Evolutionary conservation across 768 basidiomycete genomes (phyloP), one percentile per base, ranked within the genome.

Genomic region (Gyrodon lividus): DNA sequence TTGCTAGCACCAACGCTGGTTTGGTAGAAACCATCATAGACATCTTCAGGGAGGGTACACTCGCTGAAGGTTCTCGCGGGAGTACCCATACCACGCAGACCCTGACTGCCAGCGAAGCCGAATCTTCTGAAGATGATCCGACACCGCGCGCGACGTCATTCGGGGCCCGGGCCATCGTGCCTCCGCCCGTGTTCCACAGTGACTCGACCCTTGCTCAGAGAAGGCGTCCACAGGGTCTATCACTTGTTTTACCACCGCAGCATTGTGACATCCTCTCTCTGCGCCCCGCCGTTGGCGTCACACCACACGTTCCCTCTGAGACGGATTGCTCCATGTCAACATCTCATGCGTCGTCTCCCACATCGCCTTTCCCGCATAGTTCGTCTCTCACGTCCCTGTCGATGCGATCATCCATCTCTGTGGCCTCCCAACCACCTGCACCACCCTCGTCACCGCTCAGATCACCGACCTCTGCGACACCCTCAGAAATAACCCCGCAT

Each of bases 81-180:
- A n/a, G 35, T 4, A 43, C 52, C 5, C 48, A 53, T 7, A 33
- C 46, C n/a, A 48, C 56, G n/a, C 45, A 37, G 7, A 46, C 58
- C 16, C 35, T 55, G 41, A 34, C 44, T 30, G 14, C 14, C 19
- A 49, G 40, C 23, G 59, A 54, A 33, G n/a, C 22, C 4, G 44
- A 45, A 23, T 40, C 44, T 5, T 46, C 24, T 9, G 59, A 63
- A 8, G 53, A 68, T n/a, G 55, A 67, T 47, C 63, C 54, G 14
- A 70, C 68, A 8, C 66, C 68, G 3, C 55, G 57, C 12, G 55
- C 58, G 13, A 33, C 55, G 14, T 61, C 61, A 0, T 68, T 65
- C 37, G 52, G 48, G 22, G 37, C 50, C 16, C 46, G 14, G 16
- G 33, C 28, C 24, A 14, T 40, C 9, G 2, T 31, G 2, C 16